Evolutionary conservation across 208 protist genomes (phyloP).

Genomic region (Herpetomonas samuelpessoai): DNA sequence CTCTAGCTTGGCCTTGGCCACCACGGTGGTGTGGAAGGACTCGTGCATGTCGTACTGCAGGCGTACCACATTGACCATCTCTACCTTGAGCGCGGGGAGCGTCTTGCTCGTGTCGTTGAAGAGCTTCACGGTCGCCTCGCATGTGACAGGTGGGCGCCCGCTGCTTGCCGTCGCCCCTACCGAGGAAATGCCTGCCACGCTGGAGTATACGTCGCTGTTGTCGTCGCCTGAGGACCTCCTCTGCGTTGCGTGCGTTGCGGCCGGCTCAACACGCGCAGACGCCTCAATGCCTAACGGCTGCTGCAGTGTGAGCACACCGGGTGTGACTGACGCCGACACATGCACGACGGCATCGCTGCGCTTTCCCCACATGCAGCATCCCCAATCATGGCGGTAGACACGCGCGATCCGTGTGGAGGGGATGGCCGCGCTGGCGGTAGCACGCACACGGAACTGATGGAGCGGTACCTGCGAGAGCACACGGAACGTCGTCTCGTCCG

Average conservation of each 20-base stretch:
- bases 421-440: background rate
- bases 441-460: background rate
- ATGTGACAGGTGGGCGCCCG: background rate
- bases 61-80: slow-evolving; percentile 8
- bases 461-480: background rate
- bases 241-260: background rate
- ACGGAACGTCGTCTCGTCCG: slow-evolving; percentile 11
- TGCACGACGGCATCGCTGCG: slow-evolving; percentile 6
- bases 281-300: background rate
- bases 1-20: background rate
- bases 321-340: slow-evolving; percentile 7
- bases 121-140: background rate
- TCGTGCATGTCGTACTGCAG: slow-evolving; percentile 9
- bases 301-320: slow-evolving; percentile 2
- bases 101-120: slow-evolving; percentile 4
- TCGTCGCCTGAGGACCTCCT: too few species aligned
- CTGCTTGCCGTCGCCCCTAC: too few species aligned
- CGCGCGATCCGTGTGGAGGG: background rate
- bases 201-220: background rate
- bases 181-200: too few species aligned
- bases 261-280: background rate
- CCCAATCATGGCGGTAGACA: slow-evolving; percentile 5
- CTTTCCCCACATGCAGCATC: slow-evolving; percentile 11
- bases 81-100: slow-evolving; percentile 1
- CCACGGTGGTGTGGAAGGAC: slow-evolving; percentile 9